Evolutionary conservation across 2,329 filamentous ascomycete genomes (phyloP).

Genomic region (Lachnum nothofagi): DNA sequence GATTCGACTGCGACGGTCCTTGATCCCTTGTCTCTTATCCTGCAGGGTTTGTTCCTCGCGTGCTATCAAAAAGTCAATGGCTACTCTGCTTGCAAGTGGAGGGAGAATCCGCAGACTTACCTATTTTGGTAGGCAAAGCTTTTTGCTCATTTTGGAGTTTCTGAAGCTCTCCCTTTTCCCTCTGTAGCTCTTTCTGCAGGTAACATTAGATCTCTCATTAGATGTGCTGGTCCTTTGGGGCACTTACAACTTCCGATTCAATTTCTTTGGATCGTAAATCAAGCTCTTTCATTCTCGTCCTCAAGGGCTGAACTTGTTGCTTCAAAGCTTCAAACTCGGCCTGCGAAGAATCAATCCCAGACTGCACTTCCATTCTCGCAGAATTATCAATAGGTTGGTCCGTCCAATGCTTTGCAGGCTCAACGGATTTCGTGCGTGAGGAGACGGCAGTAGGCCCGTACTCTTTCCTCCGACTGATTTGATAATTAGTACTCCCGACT

Average conservation of each 20-base stretch:
- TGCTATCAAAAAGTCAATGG: slow-evolving; percentile 29
- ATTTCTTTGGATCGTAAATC: slow-evolving; percentile 30
- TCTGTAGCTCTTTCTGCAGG: slow-evolving; percentile 44
- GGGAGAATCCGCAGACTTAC: slow-evolving; percentile 40
- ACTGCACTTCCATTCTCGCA: slow-evolving; percentile 57
- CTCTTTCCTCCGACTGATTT: slow-evolving; percentile 66
- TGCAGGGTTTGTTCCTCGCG: slow-evolving; percentile 35
- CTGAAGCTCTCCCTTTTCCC: slow-evolving; percentile 64
- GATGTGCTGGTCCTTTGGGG: not conserved
- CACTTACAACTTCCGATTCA: slow-evolving; percentile 39
- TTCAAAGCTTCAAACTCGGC: slow-evolving; percentile 28
- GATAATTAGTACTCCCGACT: slow-evolving; percentile 59
- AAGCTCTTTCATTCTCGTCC: slow-evolving; percentile 34
- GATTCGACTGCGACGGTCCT: slow-evolving; percentile 39
- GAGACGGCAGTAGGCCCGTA: slow-evolving; percentile 72
- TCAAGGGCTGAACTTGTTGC: slow-evolving; percentile 14
- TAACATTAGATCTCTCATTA: not conserved
- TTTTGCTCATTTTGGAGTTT: slow-evolving; percentile 59
- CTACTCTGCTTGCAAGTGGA: not conserved
- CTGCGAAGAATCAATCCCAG: slow-evolving; percentile 37
- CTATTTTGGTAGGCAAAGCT: slow-evolving; percentile 65
- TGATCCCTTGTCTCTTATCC: slow-evolving; percentile 34
- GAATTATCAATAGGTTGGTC: slow-evolving; percentile 67
- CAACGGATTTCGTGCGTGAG: slow-evolving; percentile 59
- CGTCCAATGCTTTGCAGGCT: slow-evolving; percentile 64